These are phyloP conservation scores for Saprolegnia diclina DNA, from an alignment of 352 stramenopile species.

Conservation along the genomic window DNA sequence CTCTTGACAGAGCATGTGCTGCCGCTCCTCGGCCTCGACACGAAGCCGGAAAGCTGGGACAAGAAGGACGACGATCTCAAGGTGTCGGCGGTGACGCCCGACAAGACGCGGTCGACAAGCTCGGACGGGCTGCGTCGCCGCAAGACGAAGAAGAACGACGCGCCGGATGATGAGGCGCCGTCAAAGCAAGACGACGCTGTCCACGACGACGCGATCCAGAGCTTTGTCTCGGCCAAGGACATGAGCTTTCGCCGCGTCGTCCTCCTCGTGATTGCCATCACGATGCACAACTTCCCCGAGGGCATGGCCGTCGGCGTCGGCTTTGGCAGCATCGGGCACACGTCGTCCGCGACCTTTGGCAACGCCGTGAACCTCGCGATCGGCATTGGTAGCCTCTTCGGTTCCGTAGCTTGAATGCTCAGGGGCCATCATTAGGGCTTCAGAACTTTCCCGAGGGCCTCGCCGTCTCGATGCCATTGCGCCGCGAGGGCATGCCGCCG, in stretches of 20 bases:
- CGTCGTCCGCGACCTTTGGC: constrained; percentile 54
- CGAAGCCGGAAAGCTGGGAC: constrained; percentile 37
- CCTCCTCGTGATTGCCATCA: constrained; percentile 86
- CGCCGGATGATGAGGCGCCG: background rate
- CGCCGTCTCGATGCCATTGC: constrained; percentile 83
- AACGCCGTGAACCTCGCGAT: constrained; percentile 84
- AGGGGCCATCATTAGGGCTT: constrained; percentile 33
- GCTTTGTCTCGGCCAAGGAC: constrained; percentile 27
- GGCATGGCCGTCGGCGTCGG: constrained; percentile 86
- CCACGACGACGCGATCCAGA: constrained; percentile 23
- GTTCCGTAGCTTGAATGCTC: background rate
- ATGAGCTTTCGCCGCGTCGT: constrained; percentile 64
- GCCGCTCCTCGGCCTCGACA: constrained; percentile 46
- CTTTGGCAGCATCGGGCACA: constrained; percentile 82
- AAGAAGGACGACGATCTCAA: constrained; percentile 24
- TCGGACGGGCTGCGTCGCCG: background rate
- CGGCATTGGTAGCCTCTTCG: constrained; percentile 41
- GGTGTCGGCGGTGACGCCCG: no score
- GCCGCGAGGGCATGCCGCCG: constrained; percentile 73
- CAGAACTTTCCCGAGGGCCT: constrained; percentile 89
- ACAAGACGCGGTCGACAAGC: no score
- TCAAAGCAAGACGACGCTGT: constrained; percentile 1
- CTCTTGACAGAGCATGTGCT: constrained; percentile 68
- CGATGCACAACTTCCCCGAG: constrained; percentile 86
- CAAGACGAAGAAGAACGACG: background rate